phyloP scores from a whole-genome alignment of 2,329 filamentous ascomycete genomes.

The Penicillium sclerotiorum region DNA sequence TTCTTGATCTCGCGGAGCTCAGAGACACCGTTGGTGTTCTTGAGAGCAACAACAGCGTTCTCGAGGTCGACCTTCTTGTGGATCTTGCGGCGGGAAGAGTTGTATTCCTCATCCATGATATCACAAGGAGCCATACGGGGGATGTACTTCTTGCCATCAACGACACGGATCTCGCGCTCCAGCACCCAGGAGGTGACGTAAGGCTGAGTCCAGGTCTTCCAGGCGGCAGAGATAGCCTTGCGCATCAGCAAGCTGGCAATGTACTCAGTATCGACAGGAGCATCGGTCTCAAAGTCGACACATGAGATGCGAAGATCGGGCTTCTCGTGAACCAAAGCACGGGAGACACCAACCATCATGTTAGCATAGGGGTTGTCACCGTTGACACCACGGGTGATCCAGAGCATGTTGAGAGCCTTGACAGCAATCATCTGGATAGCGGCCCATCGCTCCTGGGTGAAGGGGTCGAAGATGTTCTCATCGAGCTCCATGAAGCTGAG shows the following conservation, averaged over 20 bases:
- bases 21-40: neutral
- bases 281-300: neutral
- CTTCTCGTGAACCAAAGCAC: neutral
- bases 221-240: neutral
- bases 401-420: neutral
- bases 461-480: neutral
- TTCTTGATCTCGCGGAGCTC: neutral
- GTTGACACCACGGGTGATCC: conserved; percentile 1
- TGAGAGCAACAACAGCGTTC: neutral
- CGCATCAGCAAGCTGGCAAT: neutral
- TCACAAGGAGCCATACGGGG: neutral
- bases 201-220: neutral
- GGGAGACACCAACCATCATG: conserved; percentile 5
- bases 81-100: conserved; percentile 1
- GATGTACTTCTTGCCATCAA: neutral
- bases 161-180: conserved; percentile 1
- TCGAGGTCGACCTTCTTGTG: neutral
- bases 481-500: conserved; percentile 3
- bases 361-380: neutral
- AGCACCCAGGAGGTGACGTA: neutral
- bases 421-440: neutral
- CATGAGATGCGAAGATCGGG: neutral
- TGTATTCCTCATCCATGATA: neutral
- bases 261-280: neutral
- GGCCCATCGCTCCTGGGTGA: neutral